Evolutionary conservation across 164 flowering plant species (phyloP), one percentile per base, ranked within the genome.

Genomic region (Warburgia ugandensis): DNA sequence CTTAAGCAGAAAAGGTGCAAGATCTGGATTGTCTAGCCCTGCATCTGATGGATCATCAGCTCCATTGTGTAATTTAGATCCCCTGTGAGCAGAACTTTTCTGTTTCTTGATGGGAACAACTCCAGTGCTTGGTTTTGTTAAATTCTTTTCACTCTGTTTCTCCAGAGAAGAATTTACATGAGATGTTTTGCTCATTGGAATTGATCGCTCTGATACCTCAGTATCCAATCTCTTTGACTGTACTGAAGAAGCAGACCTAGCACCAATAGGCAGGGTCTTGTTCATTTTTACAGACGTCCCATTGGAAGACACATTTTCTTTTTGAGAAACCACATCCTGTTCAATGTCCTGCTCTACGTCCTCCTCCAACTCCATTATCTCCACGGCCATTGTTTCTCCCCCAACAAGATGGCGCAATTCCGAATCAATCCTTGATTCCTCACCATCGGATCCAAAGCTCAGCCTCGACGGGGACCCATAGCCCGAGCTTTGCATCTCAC

Each of bases 331-430:
- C 14, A 76, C 66, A 52, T 54, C 65, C 52, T 67, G 62, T 48
- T 33, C 67, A 68, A 40, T 52, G 54, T 70, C 73, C 26, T 51
- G 52, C 50, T 48, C 75, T 0, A 54, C 61, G 17, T 67, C 71
- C 40, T 70, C 54, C 54, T 65, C 67, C 42, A 51, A 77, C 30
- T 71, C 72, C 58, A 78, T 75, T 46, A 83, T 81, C 73, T 81
- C 91, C 56, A 76, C 60, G 54, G 75, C 88, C 45, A 68, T 77
- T 77, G 69, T 78, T 66, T 78, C 87, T 39, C 87, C 96, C 38
- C 86, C 91, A 14, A 78, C 92, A 54, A 86, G 87, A 67, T 86
- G 89, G 17, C 79, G 73, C 61, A 83, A 65, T 69, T 87, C 96
- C 0, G 84, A 84, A 70, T 87, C 96, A 61, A 87, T 77, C 71